phyloP scores from a whole-genome alignment of 305 asterid species.

The Galium porrigens region DNA sequence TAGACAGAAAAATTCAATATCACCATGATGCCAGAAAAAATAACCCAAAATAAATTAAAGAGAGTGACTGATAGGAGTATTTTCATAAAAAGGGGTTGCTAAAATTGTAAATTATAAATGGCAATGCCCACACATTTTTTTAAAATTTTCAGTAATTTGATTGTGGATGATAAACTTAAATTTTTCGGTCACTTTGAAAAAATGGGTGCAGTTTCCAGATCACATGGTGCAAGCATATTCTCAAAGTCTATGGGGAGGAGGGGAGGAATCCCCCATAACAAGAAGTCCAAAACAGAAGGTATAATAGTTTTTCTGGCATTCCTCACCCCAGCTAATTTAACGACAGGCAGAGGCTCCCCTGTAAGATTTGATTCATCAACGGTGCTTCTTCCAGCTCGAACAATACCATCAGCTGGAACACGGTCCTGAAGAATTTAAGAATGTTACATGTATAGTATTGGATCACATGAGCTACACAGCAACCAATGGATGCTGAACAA shows the following conservation, averaged over 20 bases:
- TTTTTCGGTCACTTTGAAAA: background rate
- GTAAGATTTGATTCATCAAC: constrained; percentile 96
- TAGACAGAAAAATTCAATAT: constrained; percentile 17
- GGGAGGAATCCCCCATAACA: background rate
- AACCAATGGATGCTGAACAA: background rate
- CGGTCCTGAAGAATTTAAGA: constrained; percentile 46
- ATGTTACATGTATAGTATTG: background rate
- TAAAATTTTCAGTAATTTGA: background rate
- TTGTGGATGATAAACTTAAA: background rate
- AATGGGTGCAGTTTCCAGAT: background rate
- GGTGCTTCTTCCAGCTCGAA: constrained; percentile 76
- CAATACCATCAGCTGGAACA: constrained; percentile 94
- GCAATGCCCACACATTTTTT: background rate
- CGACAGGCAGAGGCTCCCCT: constrained; percentile 90
- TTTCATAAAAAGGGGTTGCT: background rate
- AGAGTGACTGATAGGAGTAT: background rate
- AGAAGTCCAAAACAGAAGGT: constrained; percentile 1
- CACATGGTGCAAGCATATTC: background rate
- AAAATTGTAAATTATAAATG: too few relatives aligned
- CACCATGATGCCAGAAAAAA: constrained; percentile 15
- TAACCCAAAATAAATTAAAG: background rate
- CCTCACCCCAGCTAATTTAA: constrained; percentile 91
- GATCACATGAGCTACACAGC: background rate
- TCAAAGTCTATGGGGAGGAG: background rate
- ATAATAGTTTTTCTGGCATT: constrained; percentile 1